Base-by-base conservation (phyloP, 805 yeast species). In the Ogataea zsoltii region DNA sequence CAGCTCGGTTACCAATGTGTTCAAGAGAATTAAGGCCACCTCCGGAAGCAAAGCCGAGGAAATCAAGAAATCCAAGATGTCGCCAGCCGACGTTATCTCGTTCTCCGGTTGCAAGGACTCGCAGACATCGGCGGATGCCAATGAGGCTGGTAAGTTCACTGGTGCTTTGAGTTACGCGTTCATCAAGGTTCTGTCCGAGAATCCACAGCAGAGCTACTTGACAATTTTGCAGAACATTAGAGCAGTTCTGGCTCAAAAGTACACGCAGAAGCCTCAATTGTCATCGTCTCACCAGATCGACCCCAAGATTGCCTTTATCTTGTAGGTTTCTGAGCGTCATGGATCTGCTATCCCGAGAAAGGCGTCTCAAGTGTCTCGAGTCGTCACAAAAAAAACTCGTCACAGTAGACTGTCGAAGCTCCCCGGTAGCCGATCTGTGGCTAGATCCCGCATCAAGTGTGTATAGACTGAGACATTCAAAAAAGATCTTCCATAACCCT, bases 161-260 rank as follows among this genome's bases (percentile, higher is more conserved):
- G 96, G 96, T 46, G 96, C 96, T 3, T 83, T 88, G 87, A 83
- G 90, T 18, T 85, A 80, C 67, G 84, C 95, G 1, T 86, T 88
- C 57, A 72, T 86, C 37, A 71, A 74, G 49, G 91, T 85, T 7
- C 66, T 88, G 70, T 56, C 67, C 19, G 68, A 72, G 39, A 78
- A 80, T 57, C 83, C 87, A 7, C 74, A 76, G 54, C 94, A 86
- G 66, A 74, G 84, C 16, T 88, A 83, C 58, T 57, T 87, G 44
- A 73, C 88, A 3, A 69, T 88, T 47, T 69, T 88, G 62, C 85
- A 86, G 63, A 79, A 81, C 51, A 81, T 85, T 78, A 75, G 96
- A 60, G 61, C 70, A 25, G 78, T 80, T 33, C 72, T 88, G 70
- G 60, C 70, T 16, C 75, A 75, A 0, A 84, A 82, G 61, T 88